phyloP scores from a whole-genome alignment of 176 grass and related monocot species.

The Musa beccarii region DNA sequence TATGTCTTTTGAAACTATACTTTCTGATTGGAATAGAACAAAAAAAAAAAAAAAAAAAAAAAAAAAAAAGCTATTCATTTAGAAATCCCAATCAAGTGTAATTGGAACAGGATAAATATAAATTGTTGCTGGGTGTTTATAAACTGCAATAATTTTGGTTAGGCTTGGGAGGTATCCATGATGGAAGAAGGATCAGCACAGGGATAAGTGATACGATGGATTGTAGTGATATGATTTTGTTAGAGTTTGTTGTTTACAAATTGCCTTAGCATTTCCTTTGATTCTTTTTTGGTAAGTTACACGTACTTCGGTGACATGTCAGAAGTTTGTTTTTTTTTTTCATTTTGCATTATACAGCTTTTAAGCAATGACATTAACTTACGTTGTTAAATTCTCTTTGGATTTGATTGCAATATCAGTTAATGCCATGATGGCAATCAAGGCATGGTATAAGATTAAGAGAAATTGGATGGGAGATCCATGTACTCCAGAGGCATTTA shows the following conservation, averaged over 20 bases:
- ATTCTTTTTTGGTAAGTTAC: background rate
- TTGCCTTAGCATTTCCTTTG: background rate
- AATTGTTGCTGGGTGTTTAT: no score
- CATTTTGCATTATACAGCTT: background rate
- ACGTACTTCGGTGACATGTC: background rate
- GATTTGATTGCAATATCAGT: slow-evolving; percentile 17
- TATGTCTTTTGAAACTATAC: no score
- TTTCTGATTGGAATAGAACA: no score
- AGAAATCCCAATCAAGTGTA: no score
- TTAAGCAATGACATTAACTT: background rate
- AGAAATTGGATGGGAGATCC: slow-evolving; percentile 65
- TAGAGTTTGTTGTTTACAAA: background rate
- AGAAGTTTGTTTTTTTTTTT: background rate
- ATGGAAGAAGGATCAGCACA: background rate
- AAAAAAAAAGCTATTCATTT: no score
- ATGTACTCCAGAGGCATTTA: slow-evolving; percentile 21
- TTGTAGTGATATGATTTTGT: background rate
- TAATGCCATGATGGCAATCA: slow-evolving; percentile 34
- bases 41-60: no score
- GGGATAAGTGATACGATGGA: background rate
- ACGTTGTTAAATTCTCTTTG: background rate
- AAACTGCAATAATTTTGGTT: background rate
- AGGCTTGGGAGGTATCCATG: background rate
- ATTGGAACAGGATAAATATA: no score
- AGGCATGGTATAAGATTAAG: slow-evolving; percentile 25